Conservation (phyloP, 1,284 basidiomycete species). For the Erythrobasidium hasegawianum region DNA sequence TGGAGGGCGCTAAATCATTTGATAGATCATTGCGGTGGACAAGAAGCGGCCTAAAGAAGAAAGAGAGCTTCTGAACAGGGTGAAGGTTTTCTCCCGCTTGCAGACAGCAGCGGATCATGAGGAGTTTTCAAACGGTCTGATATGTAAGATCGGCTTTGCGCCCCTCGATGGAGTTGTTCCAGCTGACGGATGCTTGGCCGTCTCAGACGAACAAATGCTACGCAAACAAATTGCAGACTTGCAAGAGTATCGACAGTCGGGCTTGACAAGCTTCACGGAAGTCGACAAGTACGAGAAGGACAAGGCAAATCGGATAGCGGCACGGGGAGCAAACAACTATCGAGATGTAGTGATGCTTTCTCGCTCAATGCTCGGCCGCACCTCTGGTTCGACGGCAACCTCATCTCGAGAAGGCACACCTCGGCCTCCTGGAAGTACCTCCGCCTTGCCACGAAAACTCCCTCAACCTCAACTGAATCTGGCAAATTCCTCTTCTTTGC, state of each 20-base stretch:
- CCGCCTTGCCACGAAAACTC: background rate
- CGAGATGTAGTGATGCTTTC: slow-evolving; percentile 29
- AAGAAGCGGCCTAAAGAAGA: slow-evolving; percentile 88
- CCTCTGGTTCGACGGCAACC: background rate
- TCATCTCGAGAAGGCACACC: slow-evolving; percentile 31
- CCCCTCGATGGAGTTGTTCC: slow-evolving; percentile 11
- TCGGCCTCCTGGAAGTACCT: slow-evolving; percentile 2
- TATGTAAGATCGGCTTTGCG: slow-evolving; percentile 59
- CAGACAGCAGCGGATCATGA: slow-evolving; percentile 93
- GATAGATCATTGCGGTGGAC: slow-evolving; percentile 79
- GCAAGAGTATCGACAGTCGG: slow-evolving; percentile 79
- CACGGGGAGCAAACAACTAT: slow-evolving; percentile 23
- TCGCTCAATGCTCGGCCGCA: background rate
- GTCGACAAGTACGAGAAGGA: slow-evolving; percentile 81
- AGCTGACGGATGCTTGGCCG: background rate
- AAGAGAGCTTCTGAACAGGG: slow-evolving; percentile 78
- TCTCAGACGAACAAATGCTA: slow-evolving; percentile 73
- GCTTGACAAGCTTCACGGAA: slow-evolving; percentile 74
- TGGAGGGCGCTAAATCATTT: background rate
- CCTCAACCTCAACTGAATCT: slow-evolving; percentile 40
- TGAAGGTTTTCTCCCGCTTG: slow-evolving; percentile 86
- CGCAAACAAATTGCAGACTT: slow-evolving; percentile 81
- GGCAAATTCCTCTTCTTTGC: slow-evolving; percentile 53
- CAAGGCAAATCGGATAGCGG: slow-evolving; percentile 49
- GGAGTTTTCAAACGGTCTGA: slow-evolving; percentile 76